Percentiles rank a stretch among this genome's conserved stretches.
phyloP scores from a whole-genome alignment of 352 stramenopile genomes.

The Phytophthora sp. region DNA sequence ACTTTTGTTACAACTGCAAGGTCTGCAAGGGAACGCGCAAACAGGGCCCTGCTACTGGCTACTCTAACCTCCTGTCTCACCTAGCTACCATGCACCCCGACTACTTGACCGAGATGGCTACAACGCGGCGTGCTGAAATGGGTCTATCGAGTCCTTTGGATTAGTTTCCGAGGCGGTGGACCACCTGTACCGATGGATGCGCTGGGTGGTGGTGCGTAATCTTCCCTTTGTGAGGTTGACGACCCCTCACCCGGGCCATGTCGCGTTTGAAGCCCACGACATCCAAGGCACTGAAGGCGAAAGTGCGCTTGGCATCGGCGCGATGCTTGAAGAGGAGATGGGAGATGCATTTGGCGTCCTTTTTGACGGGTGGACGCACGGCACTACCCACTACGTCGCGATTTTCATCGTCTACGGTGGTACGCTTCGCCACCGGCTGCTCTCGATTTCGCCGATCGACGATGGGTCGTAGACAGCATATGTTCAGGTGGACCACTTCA shows the following conservation, averaged over 20 bases:
- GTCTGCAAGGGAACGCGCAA: conserved; percentile 9
- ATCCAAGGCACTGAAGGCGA: background rate
- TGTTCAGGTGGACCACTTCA: background rate
- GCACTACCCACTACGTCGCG: background rate
- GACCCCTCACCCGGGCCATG: background rate
- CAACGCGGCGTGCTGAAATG: background rate
- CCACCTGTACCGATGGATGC: background rate
- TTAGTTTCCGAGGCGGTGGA: background rate
- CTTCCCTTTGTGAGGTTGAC: background rate
- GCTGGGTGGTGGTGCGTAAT: background rate
- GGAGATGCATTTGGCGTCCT: background rate
- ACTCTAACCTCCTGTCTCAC: background rate
- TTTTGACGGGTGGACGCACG: background rate
- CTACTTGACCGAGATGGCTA: background rate
- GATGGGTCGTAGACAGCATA: background rate
- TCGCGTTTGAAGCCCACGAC: background rate
- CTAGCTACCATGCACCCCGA: background rate
- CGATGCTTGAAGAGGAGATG: background rate
- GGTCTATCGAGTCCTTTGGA: background rate
- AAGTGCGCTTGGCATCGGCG: background rate
- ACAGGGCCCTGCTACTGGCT: conserved; percentile 13
- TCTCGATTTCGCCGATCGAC: background rate
- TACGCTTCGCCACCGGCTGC: background rate
- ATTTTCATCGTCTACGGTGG: too few relatives aligned
- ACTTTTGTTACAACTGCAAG: conserved; percentile 15